Conservation (phyloP, 192 early-diverging fungal genomes). For the Coemansia asiatica region DNA sequence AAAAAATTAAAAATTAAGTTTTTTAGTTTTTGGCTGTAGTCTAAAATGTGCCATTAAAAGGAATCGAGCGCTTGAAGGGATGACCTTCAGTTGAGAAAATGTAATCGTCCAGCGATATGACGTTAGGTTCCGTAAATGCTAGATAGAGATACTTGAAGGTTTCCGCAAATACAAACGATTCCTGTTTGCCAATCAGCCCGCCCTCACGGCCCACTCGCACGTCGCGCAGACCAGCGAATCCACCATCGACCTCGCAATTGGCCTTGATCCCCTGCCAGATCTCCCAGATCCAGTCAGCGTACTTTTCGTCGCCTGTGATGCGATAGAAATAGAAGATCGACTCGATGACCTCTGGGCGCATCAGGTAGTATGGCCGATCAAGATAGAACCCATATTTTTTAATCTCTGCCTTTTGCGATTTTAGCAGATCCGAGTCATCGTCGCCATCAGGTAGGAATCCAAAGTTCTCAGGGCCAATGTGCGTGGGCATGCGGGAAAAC, state of each 20-base stretch:
- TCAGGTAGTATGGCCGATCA: constrained; percentile 60
- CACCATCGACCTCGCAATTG: constrained; percentile 66
- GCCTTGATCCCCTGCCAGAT: constrained; percentile 88
- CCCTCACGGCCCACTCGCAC: constrained; percentile 39
- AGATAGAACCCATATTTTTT: constrained; percentile 53
- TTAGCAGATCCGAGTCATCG: constrained; percentile 34
- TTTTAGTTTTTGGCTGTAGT: background rate
- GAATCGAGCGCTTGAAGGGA: constrained; percentile 60
- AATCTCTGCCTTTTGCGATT: constrained; percentile 36
- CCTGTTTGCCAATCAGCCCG: constrained; percentile 48
- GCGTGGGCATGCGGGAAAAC: constrained; percentile 47
- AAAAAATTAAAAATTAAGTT: background rate
- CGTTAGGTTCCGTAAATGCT: constrained; percentile 69
- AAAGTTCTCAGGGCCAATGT: constrained; percentile 55
- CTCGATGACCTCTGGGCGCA: constrained; percentile 91
- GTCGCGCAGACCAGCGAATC: constrained; percentile 62
- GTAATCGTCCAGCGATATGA: constrained; percentile 77
- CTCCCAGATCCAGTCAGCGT: constrained; percentile 77
- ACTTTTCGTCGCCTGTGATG: constrained; percentile 83
- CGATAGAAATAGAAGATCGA: constrained; percentile 83
- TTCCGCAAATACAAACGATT: constrained; percentile 90
- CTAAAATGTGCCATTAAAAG: constrained; percentile 53
- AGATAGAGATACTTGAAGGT: constrained; percentile 96
- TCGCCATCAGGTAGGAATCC: constrained; percentile 48
- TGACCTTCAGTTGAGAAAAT: constrained; percentile 97